Evolutionary conservation across 176 grass and related monocot species (phyloP).

Genomic region (Neostapfia colusana): DNA sequence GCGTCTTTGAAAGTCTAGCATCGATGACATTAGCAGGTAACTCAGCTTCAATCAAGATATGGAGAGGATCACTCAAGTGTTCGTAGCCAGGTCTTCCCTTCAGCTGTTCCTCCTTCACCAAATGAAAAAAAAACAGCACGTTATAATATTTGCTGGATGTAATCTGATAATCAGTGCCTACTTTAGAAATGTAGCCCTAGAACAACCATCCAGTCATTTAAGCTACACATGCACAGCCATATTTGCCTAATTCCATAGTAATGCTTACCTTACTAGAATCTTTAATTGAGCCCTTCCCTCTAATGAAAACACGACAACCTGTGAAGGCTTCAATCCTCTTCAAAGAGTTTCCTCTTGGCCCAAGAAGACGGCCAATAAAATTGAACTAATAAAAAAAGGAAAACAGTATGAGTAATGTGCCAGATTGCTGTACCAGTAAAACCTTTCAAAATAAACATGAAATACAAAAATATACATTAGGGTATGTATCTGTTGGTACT

Average conservation of each 20-base stretch:
- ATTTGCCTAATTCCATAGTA: conserved; percentile 18
- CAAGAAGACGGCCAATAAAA: conserved; percentile 97
- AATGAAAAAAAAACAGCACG: conserved; percentile 37
- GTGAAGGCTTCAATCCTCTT: conserved; percentile 92
- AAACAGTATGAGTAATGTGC: conserved; percentile 36
- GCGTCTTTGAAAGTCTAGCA: conserved; percentile 77
- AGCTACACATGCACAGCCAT: background rate
- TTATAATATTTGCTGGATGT: conserved; percentile 4
- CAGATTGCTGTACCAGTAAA: conserved; percentile 14
- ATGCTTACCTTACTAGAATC: conserved; percentile 78
- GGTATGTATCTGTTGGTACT: conserved; percentile 74
- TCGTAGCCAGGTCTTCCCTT: conserved; percentile 89
- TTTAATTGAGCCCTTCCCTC: conserved; percentile 98
- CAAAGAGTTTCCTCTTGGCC: no score
- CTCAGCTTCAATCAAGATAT: conserved; percentile 97
- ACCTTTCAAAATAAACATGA: conserved; percentile 21
- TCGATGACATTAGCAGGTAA: conserved; percentile 87
- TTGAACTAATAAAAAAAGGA: conserved; percentile 78
- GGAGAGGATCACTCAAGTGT: conserved; percentile 89
- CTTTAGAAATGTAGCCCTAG: conserved; percentile 7
- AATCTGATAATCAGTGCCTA: background rate
- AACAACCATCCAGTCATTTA: conserved; percentile 2
- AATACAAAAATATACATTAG: conserved; percentile 60
- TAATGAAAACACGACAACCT: conserved; percentile 96
- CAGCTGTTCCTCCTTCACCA: conserved; percentile 84